Evolutionary conservation across 257 asterid genomes (phyloP), one percentile per base, ranked within the genome.

Genomic region (Solanum phureja): DNA sequence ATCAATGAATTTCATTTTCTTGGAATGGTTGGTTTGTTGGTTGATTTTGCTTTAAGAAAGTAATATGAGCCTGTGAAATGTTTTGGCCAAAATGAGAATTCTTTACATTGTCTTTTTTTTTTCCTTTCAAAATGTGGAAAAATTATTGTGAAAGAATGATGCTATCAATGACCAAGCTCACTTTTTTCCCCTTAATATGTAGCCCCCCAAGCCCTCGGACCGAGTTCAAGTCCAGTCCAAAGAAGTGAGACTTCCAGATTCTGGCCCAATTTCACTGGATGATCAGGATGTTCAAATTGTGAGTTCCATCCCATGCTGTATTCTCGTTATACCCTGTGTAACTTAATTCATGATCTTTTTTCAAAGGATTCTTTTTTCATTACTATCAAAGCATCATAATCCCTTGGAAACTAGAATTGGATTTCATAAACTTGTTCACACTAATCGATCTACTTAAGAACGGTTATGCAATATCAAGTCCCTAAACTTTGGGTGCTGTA

Each of bases 281-380:
- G 98, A 96, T 69, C 98, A 94, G 91, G 99, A 96, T 91, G 95
- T 96, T 90, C 94, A 91, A 66, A 95, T 96, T 77, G 99, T 95
- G 58, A 92, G 98, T 94, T 89, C 83, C 87, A 82, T 38, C 29
- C 75, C 49, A 86, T 46, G 64, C 81, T 85, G 88, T 88, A 35
- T 86, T 88, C 62, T 86, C 60, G 68, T 19, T 74, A 35, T 42
- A 35, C 76, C 38, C 29, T 33, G 35, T 49, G 19, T 49, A 37
- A 31, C 23, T 81, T 46, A 81, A 46, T 49, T 81, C 85, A 49
- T 49, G 44, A 46, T 81, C 29, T 81, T 29, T 29, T 31, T 79
- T 42, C 49, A 27, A 38, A 27, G 64, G 13, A n/a, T 44, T 24
- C 37, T 24, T 24, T 29, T 77, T 27, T 52, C 27, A 46, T 46